Evolutionary conservation across 1,284 basidiomycete genomes (phyloP).

Genomic region (Trichosporon coremiiforme): DNA sequence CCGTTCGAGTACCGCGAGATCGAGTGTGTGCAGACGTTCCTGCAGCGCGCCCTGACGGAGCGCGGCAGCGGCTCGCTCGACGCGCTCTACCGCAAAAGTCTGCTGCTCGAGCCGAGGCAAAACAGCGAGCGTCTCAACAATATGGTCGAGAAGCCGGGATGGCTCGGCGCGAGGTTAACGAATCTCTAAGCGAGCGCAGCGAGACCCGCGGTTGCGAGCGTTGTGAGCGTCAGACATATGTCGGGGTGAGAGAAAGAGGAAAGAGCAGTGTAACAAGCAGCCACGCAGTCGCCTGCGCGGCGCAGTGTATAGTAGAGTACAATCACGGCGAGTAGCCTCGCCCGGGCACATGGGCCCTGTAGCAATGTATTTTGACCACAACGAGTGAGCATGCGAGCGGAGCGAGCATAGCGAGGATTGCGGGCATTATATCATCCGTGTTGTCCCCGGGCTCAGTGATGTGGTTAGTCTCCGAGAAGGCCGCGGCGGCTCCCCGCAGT

Average conservation of each 20-base stretch:
- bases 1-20: constrained; percentile 55
- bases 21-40: constrained; percentile 50
- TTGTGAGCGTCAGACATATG: too few species aligned
- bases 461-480: too few species aligned
- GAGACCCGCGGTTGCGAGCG: too few species aligned
- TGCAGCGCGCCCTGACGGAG: constrained; percentile 51
- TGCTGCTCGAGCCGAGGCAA: constrained; percentile 55
- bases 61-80: constrained; percentile 53
- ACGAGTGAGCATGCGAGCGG: too few species aligned
- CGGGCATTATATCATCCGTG: too few species aligned
- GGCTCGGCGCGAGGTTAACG: constrained; percentile 36
- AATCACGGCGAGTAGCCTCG: neutral
- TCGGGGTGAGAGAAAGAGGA: neutral
- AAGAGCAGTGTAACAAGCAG: neutral
- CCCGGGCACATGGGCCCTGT: neutral
- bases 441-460: too few species aligned
- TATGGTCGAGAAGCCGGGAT: constrained; percentile 49
- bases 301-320: neutral
- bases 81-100: constrained; percentile 54
- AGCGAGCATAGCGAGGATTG: too few species aligned
- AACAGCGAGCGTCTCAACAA: constrained; percentile 45
- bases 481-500: too few species aligned
- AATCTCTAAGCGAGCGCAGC: too few species aligned
- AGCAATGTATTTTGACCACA: neutral
- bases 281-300: neutral